phyloP scores from a whole-genome alignment of 1,284 basidiomycete genomes.

The Amylostereum chailletii region DNA sequence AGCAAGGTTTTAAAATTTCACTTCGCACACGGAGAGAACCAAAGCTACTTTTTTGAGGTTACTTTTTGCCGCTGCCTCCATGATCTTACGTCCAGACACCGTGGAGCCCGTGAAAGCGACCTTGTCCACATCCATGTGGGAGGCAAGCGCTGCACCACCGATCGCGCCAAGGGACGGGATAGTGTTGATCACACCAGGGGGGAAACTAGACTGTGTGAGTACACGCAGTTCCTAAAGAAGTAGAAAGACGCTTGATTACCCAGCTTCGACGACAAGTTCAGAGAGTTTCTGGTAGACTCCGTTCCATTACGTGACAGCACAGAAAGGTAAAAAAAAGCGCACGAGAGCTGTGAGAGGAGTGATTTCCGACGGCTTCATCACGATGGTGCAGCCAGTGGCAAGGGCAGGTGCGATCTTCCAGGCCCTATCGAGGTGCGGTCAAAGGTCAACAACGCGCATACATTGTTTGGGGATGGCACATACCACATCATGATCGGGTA shows the following conservation, averaged over 20 bases:
- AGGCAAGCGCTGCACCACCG: slow-evolving; percentile 78
- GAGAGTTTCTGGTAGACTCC: slow-evolving; percentile 55
- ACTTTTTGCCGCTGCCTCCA: slow-evolving; percentile 87
- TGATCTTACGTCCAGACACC: slow-evolving; percentile 84
- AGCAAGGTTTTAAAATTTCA: no score
- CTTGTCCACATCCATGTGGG: slow-evolving; percentile 79
- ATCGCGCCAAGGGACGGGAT: slow-evolving; percentile 75
- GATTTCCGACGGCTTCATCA: slow-evolving; percentile 90
- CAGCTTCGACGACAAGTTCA: slow-evolving; percentile 72
- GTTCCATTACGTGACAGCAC: not conserved
- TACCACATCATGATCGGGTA: slow-evolving; percentile 90
- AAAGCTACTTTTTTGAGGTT: slow-evolving; percentile 76
- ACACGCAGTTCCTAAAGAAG: slow-evolving; percentile 11
- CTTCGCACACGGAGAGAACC: not conserved
- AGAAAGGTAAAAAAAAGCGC: slow-evolving; percentile 16
- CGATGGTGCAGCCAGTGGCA: slow-evolving; percentile 80
- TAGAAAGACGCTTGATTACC: slow-evolving; percentile 32
- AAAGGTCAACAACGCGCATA: not conserved
- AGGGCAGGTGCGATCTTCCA: slow-evolving; percentile 92
- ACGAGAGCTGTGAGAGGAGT: slow-evolving; percentile 86
- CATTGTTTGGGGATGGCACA: slow-evolving; percentile 12
- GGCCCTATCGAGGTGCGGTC: slow-evolving; percentile 37
- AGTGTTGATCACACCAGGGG: slow-evolving; percentile 89
- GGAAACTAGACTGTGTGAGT: slow-evolving; percentile 49
- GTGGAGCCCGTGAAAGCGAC: slow-evolving; percentile 81